Percentiles rank a stretch among this genome's conserved stretches.
phyloP scores from a whole-genome alignment of 768 basidiomycete species.

The Lentinula sp. region DNA sequence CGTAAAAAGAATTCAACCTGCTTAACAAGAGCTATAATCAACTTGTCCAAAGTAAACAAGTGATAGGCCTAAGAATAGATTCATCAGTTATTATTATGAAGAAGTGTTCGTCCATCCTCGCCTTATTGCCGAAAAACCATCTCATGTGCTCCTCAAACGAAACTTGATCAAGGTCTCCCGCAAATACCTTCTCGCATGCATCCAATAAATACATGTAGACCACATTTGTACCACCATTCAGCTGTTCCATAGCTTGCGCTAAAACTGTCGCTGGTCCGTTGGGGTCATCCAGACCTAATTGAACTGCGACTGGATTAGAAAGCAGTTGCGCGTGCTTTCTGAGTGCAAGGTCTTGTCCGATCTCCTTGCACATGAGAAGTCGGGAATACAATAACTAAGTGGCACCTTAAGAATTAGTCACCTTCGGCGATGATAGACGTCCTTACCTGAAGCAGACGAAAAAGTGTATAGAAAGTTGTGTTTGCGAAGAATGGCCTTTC shows the following conservation, averaged over 20 bases:
- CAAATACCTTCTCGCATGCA: constrained; percentile 91
- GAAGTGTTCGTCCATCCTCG: constrained; percentile 21
- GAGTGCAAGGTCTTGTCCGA: constrained; percentile 64
- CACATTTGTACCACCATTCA: constrained; percentile 54
- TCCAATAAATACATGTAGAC: constrained; percentile 87
- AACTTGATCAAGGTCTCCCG: constrained; percentile 86
- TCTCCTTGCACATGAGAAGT: constrained; percentile 77
- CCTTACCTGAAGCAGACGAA: constrained; percentile 82
- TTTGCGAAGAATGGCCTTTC: constrained; percentile 77
- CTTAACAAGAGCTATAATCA: constrained; percentile 85
- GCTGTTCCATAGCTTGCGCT: constrained; percentile 55
- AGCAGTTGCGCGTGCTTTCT: constrained; percentile 60
- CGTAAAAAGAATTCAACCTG: constrained; percentile 50
- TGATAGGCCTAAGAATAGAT: constrained; percentile 69
- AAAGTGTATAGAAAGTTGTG: constrained; percentile 85
- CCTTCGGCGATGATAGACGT: constrained; percentile 10
- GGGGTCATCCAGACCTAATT: constrained; percentile 82
- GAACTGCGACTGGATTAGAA: constrained; percentile 76
- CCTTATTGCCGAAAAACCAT: constrained; percentile 89
- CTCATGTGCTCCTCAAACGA: constrained; percentile 95
- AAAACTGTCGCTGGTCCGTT: constrained; percentile 66
- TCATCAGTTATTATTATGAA: not conserved
- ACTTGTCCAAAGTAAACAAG: constrained; percentile 90
- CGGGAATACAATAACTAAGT: constrained; percentile 83
- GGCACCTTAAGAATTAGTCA: constrained; percentile 9